Evolutionary conservation across 2,329 filamentous ascomycete genomes (phyloP), one percentile per base, ranked within the genome.

Genomic region (Dothistroma pini): DNA sequence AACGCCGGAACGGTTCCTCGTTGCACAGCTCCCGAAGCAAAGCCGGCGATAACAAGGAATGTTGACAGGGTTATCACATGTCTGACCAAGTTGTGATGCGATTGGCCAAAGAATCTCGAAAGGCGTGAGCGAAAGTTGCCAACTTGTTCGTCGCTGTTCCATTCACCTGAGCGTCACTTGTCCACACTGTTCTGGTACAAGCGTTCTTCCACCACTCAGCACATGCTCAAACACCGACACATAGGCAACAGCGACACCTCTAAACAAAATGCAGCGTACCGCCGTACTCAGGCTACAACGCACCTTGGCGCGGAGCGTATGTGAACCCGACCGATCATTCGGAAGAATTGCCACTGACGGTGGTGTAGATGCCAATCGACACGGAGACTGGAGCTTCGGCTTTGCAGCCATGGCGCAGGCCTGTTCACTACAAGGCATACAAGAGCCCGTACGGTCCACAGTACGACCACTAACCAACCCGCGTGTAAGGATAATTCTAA

Each of bases 361-460:
- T 16, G 48, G 12, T 11, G 16, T n/a, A 53, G 51, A 53, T 53
- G 51, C 51, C 51, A 11, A 53, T 53, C 51, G 19, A 35, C 31
- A 53, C 11, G n/a, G 44, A 53, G 49, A 25, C 49, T 25, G 49
- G 21, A 19, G 19, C 49, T 12, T 31, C 49, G 19, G 70, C 69
- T 53, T 56, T 74, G 50, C 68, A 71, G 65, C 72, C 73, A 41
- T 73, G 67, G 70, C 55, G 67, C 34, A 59, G 61, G 61, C 70
- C 76, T 41, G 72, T 69, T 55, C 66, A 69, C 29, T 80, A 80
- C 75, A 74, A 79, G 72, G 77, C 80, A 62, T 84, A 83, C 75
- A 74, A 78, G 74, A 84, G 81, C 72, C 81, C 80, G 58, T 84
- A 81, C 71, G 83, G 80, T 58, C 83, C 83, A 63, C 79, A 83